Base-by-base conservation (phyloP, 352 stramenopile species). In the Phytophthora cactorum region DNA sequence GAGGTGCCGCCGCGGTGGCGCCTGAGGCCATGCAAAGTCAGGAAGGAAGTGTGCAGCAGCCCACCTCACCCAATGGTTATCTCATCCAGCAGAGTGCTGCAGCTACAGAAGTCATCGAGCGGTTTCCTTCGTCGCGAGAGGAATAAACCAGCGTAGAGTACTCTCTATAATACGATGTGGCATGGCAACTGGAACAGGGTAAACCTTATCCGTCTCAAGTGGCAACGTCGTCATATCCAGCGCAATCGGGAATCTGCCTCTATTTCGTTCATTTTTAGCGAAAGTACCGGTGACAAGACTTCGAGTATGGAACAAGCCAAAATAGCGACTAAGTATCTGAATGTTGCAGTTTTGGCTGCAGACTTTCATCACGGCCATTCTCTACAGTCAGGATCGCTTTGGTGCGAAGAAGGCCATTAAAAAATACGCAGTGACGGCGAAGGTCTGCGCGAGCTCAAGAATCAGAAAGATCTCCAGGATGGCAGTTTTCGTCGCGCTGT, bases 281-380 rank as follows among this genome's bases (percentile, higher is more conserved):
- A 29, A 12, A 32, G 12, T 61, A 17, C 62, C 62, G 29, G 55
- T 63, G 55, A 71, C 41, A 74, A 74, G 67, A 67, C 43, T 63
- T 54, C 44, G 61, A 70, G 62, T 59, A 70, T 38, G 52, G 14
- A n/a, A 29, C 3, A 38, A 54, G 38, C 57, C n/a, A 65, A 68
- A 69, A 72, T 72, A 66, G 53, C 32, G 31, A 70, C 60, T 66
- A 56, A 74, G 31, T 47, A 41, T 27, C 45, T 25, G 9, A 7
- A 52, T 17, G 45, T 52, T 36, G 45, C 45, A 22, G 25, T 6
- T 17, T 34, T 22, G 22, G 22, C 22, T 22, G 22, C 22, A 22
- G 22, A 22, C 22, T 22, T 22, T 22, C 22, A 22, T 22, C 29
- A 36, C 17, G 27, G 29, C 27, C 25, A 43, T 11, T 47, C 17